A percentile compares a stretch with the other conserved stretches of the same genome.
Evolutionary conservation across 1,139 yeast species (phyloP).

Genomic region (Protomyces lactucae-debilis): DNA sequence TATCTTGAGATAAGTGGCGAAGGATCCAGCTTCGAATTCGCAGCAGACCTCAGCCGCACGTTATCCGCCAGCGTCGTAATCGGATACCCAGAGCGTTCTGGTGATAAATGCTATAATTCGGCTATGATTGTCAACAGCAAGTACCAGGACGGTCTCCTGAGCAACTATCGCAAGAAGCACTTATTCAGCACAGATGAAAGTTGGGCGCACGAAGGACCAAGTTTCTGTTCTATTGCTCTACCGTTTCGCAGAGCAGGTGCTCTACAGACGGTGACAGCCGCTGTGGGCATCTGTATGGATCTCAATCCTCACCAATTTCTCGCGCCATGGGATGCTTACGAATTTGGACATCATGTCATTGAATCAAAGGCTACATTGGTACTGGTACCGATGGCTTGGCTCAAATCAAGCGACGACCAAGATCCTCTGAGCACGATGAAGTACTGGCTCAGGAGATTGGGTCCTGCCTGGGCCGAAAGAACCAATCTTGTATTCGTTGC

Average conservation of each 20-base stretch:
- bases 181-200: conserved; percentile 71
- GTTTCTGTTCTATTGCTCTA: conserved; percentile 29
- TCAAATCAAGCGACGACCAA: conserved; percentile 38
- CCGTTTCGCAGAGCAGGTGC: background rate
- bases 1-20: conserved; percentile 50
- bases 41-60: conserved; percentile 48
- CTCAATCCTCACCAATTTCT: conserved; percentile 77
- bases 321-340: conserved; percentile 67
- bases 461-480: conserved; percentile 50
- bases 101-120: conserved; percentile 52
- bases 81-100: conserved; percentile 69
- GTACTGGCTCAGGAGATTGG: conserved; percentile 71
- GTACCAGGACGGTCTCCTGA: conserved; percentile 40
- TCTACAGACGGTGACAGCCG: conserved; percentile 39
- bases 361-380: conserved; percentile 51
- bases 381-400: conserved; percentile 86
- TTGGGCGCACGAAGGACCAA: conserved; percentile 74
- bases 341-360: conserved; percentile 55
- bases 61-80: conserved; percentile 64
- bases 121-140: conserved; percentile 64
- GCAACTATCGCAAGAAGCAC: conserved; percentile 72
- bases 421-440: conserved; percentile 43
- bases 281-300: conserved; percentile 94
- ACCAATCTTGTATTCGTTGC: conserved; percentile 41
- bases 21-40: conserved; percentile 44